A percentile compares a stretch with the other conserved stretches of the same genome.
phyloP scores from a whole-genome alignment of 371 early-diverging fungal genomes.

The Quaeritorhiza haematococci region DNA sequence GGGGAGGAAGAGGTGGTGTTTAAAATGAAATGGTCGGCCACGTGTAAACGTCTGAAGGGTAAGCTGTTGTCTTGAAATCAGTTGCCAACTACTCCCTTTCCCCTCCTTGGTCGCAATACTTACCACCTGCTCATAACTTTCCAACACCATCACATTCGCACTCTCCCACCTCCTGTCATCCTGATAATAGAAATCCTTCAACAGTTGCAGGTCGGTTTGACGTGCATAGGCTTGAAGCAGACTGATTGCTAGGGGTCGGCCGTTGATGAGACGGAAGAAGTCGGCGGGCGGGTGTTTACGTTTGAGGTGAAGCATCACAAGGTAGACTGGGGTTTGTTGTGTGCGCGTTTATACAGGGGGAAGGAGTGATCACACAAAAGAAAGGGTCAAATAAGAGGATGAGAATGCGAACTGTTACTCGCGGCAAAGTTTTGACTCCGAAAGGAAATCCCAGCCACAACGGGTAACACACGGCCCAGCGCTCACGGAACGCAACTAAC shows the following conservation, averaged over 20 bases:
- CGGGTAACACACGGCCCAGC: too few species aligned
- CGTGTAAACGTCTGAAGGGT: too few species aligned
- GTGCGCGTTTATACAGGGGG: neutral
- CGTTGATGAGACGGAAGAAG: constrained; percentile 81
- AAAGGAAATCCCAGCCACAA: too few species aligned
- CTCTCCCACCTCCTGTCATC: constrained; percentile 77
- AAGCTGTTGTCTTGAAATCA: too few species aligned
- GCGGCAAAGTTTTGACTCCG: neutral
- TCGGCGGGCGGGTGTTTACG: constrained; percentile 77
- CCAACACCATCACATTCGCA: constrained; percentile 50
- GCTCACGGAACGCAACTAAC: constrained; percentile 33
- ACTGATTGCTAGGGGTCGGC: constrained; percentile 74
- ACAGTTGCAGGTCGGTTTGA: constrained; percentile 66
- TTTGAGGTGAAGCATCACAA: constrained; percentile 83
- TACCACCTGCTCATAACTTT: constrained; percentile 55
- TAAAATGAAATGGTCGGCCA: too few species aligned
- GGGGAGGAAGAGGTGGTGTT: too few species aligned
- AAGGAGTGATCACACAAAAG: constrained; percentile 1
- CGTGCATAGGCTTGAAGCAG: constrained; percentile 79
- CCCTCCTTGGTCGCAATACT: too few species aligned
- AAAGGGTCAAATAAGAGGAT: constrained; percentile 3
- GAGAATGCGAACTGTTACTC: neutral
- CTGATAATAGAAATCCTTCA: constrained; percentile 92
- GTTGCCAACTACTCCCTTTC: too few species aligned
- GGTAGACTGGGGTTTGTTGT: constrained; percentile 59